A percentile compares a stretch with the other conserved stretches of the same genome.
Evolutionary conservation across 345 rosid genomes (phyloP).

Genomic region (Salix caprea): DNA sequence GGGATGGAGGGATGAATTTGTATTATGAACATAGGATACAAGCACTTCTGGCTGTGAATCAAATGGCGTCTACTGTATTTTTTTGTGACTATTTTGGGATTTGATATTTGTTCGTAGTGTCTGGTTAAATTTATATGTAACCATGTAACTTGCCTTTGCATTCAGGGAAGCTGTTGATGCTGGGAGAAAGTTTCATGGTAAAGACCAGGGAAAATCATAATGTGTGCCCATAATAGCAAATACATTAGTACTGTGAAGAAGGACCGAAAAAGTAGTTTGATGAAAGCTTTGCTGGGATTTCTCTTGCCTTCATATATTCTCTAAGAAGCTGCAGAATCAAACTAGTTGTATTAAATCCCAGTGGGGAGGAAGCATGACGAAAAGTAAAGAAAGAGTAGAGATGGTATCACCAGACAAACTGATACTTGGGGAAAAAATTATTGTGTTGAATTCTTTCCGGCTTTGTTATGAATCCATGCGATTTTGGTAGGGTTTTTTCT

Average conservation of each 20-base stretch:
- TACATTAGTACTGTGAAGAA: background rate
- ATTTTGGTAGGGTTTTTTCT: background rate
- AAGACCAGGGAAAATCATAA: slow-evolving; percentile 34
- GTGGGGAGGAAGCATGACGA: background rate
- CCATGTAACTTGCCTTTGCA: background rate
- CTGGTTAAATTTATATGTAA: background rate
- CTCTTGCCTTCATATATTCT: background rate
- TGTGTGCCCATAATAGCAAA: background rate
- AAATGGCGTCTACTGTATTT: background rate
- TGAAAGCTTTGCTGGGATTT: background rate
- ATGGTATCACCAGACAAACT: background rate
- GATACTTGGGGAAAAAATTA: background rate
- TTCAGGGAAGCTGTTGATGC: slow-evolving; percentile 83
- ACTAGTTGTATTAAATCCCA: background rate
- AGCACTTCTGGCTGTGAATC: background rate
- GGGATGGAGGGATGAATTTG: background rate
- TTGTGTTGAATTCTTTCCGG: background rate
- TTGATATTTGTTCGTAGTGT: background rate
- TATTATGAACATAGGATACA: background rate
- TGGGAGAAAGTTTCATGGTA: slow-evolving; percentile 61
- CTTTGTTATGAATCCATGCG: background rate
- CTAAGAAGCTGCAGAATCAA: background rate
- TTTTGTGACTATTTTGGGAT: background rate
- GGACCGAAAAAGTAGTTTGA: background rate
- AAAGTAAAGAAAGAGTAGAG: background rate